phyloP scores from a whole-genome alignment of 129 eudicot genomes.

The Arctium lappa region DNA sequence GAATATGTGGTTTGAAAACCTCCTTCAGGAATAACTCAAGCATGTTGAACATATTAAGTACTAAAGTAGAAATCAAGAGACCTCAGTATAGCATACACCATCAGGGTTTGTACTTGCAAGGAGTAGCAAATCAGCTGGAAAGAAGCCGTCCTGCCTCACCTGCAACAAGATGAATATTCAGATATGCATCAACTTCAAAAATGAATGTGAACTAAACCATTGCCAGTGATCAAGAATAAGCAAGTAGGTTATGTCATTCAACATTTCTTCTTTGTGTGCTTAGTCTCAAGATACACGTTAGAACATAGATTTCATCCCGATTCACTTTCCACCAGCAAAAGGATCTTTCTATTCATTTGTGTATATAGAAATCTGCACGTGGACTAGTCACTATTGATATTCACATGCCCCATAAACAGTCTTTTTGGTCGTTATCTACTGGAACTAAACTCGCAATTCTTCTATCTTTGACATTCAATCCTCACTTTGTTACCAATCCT shows the following conservation, averaged over 20 bases:
- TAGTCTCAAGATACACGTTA: slow-evolving; percentile 5
- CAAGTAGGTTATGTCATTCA: not conserved
- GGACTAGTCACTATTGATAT: not conserved
- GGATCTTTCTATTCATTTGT: not conserved
- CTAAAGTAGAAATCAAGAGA: slow-evolving; percentile 14
- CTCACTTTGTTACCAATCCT: not conserved
- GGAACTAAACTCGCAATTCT: not conserved
- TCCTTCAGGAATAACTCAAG: not conserved
- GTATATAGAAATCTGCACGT: not conserved
- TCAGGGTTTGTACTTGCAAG: slow-evolving; percentile 95
- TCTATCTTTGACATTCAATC: not conserved
- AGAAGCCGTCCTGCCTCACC: slow-evolving; percentile 89
- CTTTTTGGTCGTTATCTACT: not conserved
- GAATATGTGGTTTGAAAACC: not conserved
- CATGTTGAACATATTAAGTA: not conserved
- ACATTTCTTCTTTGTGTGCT: not conserved
- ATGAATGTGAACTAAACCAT: not conserved
- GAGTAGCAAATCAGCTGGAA: slow-evolving; percentile 93
- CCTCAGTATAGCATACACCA: slow-evolving; percentile 97
- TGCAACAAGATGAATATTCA: slow-evolving; percentile 37
- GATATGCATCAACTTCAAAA: slow-evolving; percentile 8
- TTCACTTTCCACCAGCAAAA: slow-evolving; percentile 2
- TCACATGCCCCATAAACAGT: slow-evolving; percentile 4
- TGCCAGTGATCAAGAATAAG: slow-evolving; percentile 6
- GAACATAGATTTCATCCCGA: not conserved